Evolutionary conservation across 768 basidiomycete genomes (phyloP).

Genomic region (Auricularia cornea): DNA sequence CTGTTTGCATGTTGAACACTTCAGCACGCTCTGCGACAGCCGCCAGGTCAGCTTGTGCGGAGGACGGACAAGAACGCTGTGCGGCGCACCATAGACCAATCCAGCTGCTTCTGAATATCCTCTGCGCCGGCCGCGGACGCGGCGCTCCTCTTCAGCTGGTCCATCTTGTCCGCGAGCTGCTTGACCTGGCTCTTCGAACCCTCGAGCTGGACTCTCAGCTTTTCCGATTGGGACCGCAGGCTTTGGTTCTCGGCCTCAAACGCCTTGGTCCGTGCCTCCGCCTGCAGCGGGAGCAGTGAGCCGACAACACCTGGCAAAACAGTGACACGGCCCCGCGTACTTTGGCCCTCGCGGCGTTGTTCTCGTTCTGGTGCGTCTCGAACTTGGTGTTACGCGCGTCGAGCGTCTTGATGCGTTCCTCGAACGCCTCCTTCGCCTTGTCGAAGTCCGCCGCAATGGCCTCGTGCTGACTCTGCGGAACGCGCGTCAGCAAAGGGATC

Average conservation of each 20-base stretch:
- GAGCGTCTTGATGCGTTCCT: not conserved
- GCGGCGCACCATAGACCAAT: not conserved
- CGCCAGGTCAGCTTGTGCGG: too few species aligned
- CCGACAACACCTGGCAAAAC: too few species aligned
- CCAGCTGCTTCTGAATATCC: not conserved
- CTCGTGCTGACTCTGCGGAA: slow-evolving; percentile 59
- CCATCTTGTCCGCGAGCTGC: not conserved
- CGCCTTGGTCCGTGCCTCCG: too few species aligned
- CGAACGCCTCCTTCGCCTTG: slow-evolving; percentile 43
- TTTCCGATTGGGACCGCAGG: too few species aligned
- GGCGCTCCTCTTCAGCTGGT: too few species aligned
- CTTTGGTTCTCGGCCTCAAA: too few species aligned
- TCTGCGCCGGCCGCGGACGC: not conserved
- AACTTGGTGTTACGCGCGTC: not conserved
- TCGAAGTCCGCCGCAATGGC: slow-evolving; percentile 40
- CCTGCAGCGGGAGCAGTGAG: too few species aligned
- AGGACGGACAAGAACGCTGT: too few species aligned
- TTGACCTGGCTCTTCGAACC: not conserved
- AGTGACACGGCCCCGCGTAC: too few species aligned
- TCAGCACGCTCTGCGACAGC: slow-evolving; percentile 56
- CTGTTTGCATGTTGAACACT: slow-evolving; percentile 81
- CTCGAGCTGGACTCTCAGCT: too few species aligned
- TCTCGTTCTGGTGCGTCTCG: not conserved
- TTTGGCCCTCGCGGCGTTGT: not conserved
- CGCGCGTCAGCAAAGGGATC: too few species aligned